A percentile compares a stretch with the other conserved stretches of the same genome.
Conservation (phyloP, 163 green algal species). For the Scenedesmus sp. region DNA sequence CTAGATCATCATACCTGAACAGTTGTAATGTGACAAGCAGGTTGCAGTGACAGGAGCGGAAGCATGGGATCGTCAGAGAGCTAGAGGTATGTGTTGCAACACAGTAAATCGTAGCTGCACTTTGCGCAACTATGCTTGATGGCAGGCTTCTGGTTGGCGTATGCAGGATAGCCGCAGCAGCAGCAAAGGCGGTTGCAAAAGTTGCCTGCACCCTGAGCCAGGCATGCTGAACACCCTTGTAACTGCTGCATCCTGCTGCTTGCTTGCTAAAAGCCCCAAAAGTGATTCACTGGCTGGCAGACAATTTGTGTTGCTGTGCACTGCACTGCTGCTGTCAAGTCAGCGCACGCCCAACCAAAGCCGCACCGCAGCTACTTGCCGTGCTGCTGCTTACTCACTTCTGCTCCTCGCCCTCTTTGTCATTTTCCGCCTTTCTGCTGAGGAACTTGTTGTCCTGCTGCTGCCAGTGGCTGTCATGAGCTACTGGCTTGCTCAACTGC, state of each 20-base stretch:
- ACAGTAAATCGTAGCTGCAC: not conserved
- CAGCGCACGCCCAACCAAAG: not conserved
- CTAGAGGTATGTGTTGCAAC: not conserved
- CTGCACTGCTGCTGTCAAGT: not conserved
- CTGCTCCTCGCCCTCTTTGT: constrained; percentile 23
- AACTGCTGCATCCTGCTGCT: not conserved
- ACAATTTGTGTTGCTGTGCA: not conserved
- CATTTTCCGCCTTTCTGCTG: constrained; percentile 55
- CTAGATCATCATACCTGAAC: constrained; percentile 66
- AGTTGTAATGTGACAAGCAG: not conserved
- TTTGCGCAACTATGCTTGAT: not conserved
- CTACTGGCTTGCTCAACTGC: constrained; percentile 60
- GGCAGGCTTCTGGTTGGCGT: too few species aligned
- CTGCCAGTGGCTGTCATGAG: constrained; percentile 56
- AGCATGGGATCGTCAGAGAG: not conserved
- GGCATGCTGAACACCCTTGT: not conserved
- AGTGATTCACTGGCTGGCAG: too few species aligned
- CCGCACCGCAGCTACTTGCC: not conserved
- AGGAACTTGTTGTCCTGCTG: constrained; percentile 83
- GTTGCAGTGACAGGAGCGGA: not conserved
- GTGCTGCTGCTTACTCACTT: constrained; percentile 26
- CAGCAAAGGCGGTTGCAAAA: not conserved
- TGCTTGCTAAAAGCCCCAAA: too few species aligned
- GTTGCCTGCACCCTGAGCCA: too few species aligned
- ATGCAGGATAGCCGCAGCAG: not conserved